Base-by-base conservation (phyloP, 805 yeast species). In the Dipodascopsis uninucleata region DNA sequence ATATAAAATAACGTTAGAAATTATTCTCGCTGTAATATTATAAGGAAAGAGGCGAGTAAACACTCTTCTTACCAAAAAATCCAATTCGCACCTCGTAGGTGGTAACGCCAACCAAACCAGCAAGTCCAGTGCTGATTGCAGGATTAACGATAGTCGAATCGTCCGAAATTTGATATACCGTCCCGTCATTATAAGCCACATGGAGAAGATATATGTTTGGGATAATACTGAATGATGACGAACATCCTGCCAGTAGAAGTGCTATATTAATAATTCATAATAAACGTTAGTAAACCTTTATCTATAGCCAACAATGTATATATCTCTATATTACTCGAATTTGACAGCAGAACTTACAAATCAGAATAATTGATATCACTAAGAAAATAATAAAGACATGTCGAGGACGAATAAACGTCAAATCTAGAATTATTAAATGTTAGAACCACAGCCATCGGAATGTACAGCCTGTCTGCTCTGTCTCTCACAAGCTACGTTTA, bases 131-230 rank as follows among this genome's bases (percentile, higher is more conserved):
- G 14, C 43, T 31, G 23, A 35, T 37, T 8, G 43, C 31, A 4
- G 49, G 28, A 36, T 43, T 43, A n/a, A 40, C 41, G n/a, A 50
- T 33, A 14, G 49, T 24, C 8, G 10, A 8, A 28, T 17, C 22
- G 18, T 42, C 40, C 10, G 41, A 17, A 20, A 31, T 28, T 28
- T 36, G 38, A 25, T 42, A 48, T 16, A 50, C 43, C 4, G 36
- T 37, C 9, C 55, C 55, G 34, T 17, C 47, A 33, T 50, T 48
- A 33, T 50, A 50, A 16, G 48, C 55, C n/a, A 48, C 25, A 8
- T 36, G 39, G 8, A 46, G 33, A 14, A 50, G 45, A 23, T 43
- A 50, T 17, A 50, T 48, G 9, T 35, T 39, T 10, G 48, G 40
- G 28, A 50, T 31, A 9, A 39, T 28, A 17, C 47, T 31, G 2